phyloP scores from a whole-genome alignment of 257 asterid genomes.

The Linaria vulgaris region DNA sequence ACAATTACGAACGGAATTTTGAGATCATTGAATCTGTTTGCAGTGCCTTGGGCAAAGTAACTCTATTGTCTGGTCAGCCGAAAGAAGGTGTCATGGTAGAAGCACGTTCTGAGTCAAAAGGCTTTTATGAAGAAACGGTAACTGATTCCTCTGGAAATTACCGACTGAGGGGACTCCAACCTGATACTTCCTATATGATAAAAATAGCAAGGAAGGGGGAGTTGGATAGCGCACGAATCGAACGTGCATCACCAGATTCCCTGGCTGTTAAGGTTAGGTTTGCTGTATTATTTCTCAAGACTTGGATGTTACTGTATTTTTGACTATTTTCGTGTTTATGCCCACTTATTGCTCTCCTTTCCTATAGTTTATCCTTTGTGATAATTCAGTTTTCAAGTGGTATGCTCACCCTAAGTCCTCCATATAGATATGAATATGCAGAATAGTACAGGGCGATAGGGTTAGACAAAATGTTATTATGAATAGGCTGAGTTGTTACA shows the following conservation, averaged over 20 bases:
- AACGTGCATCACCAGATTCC: conserved; percentile 86
- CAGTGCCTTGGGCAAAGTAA: conserved; percentile 88
- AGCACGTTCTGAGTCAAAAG: conserved; percentile 87
- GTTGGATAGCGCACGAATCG: conserved; percentile 48
- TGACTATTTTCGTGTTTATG: conserved; percentile 1
- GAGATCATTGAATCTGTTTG: conserved; percentile 29
- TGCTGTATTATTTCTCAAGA: conserved; percentile 19
- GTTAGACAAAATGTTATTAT: background rate
- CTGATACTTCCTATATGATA: conserved; percentile 67
- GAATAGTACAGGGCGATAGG: conserved; percentile 9
- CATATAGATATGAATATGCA: conserved; percentile 4
- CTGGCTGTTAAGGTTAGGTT: conserved; percentile 61
- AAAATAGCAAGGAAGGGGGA: conserved; percentile 70
- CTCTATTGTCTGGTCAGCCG: conserved; percentile 89
- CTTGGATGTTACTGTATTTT: background rate
- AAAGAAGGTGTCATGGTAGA: conserved; percentile 83
- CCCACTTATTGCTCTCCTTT: conserved; percentile 9
- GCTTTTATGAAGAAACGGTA: conserved; percentile 85
- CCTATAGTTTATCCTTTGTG: background rate
- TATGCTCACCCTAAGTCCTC: conserved; percentile 10
- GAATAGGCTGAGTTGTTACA: background rate
- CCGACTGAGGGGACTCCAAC: conserved; percentile 92
- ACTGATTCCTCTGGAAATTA: conserved; percentile 82
- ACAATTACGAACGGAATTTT: background rate
- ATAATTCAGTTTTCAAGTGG: conserved; percentile 16